phyloP scores from a whole-genome alignment of 2,329 filamentous ascomycete species.

The Cladosporium velox region DNA sequence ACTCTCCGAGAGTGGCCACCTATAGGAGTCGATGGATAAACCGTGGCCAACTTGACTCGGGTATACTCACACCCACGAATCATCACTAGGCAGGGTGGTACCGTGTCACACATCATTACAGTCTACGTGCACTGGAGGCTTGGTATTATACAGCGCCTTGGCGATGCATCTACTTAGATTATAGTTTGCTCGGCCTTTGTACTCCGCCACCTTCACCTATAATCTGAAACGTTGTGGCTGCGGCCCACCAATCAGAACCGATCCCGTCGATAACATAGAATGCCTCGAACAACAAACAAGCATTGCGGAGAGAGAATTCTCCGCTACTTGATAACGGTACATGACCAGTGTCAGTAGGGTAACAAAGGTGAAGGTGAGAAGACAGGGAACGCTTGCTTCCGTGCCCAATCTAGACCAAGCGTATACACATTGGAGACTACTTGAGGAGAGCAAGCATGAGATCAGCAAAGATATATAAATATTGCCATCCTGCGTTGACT shows the following conservation, averaged over 20 bases:
- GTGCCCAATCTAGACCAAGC: constrained; percentile 1
- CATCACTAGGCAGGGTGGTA: background rate
- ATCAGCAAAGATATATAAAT: constrained; percentile 2
- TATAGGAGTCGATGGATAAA: background rate
- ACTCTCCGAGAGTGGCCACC: background rate
- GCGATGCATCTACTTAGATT: background rate
- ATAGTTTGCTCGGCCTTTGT: background rate
- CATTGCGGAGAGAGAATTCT: constrained; percentile 15
- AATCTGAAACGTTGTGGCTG: constrained; percentile 9
- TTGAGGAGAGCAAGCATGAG: background rate
- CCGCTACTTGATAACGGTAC: constrained; percentile 5
- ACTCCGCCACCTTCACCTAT: background rate
- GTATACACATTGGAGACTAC: background rate
- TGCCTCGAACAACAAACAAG: background rate
- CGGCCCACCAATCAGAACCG: constrained; percentile 8
- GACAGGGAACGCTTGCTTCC: constrained; percentile 9
- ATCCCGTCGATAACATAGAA: background rate
- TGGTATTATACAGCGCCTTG: constrained; percentile 5
- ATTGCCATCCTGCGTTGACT: background rate
- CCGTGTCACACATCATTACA: background rate
- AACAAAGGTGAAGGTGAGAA: background rate
- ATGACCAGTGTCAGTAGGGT: background rate
- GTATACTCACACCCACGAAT: background rate
- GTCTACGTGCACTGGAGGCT: background rate
- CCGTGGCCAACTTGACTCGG: background rate